Evolutionary conservation across 2,329 filamentous ascomycete species (phyloP).

Genomic region (Diaporthe amygdali): DNA sequence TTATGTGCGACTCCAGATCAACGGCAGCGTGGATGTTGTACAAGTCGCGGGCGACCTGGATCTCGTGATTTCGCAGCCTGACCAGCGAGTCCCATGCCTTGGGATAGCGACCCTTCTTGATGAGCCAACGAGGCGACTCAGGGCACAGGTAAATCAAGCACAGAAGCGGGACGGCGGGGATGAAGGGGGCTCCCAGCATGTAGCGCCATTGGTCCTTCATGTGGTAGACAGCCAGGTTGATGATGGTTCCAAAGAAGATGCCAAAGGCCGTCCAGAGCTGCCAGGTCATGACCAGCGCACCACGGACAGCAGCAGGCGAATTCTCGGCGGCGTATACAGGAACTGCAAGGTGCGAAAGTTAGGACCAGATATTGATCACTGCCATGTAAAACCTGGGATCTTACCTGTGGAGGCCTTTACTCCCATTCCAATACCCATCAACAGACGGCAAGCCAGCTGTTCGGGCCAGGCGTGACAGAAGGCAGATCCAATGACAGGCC

Average conservation of each 20-base stretch:
- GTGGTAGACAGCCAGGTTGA: slow-evolving; percentile 68
- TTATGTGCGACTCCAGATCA: slow-evolving; percentile 43
- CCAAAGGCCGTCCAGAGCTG: slow-evolving; percentile 61
- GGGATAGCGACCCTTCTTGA: slow-evolving; percentile 62
- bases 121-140: slow-evolving; percentile 69
- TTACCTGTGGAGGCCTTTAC: slow-evolving; percentile 59
- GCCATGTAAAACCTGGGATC: background rate
- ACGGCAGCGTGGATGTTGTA: slow-evolving; percentile 60
- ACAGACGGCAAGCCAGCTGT: slow-evolving; percentile 68
- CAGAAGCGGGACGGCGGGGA: slow-evolving; percentile 67
- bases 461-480: slow-evolving; percentile 71
- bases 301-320: slow-evolving; percentile 56
- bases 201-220: slow-evolving; percentile 67
- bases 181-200: slow-evolving; percentile 68
- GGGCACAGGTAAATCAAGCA: slow-evolving; percentile 66
- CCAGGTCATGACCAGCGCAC: slow-evolving; percentile 60
- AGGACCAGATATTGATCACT: background rate
- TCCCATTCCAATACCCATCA: slow-evolving; percentile 74
- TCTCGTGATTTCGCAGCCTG: slow-evolving; percentile 59
- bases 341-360: slow-evolving; percentile 41
- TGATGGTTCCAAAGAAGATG: slow-evolving; percentile 60
- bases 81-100: slow-evolving; percentile 63
- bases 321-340: slow-evolving; percentile 61
- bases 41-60: slow-evolving; percentile 67
- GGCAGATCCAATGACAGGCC: slow-evolving; percentile 66